Evolutionary conservation across 1,284 basidiomycete genomes (phyloP).

Genomic region (Puccinia coronata): DNA sequence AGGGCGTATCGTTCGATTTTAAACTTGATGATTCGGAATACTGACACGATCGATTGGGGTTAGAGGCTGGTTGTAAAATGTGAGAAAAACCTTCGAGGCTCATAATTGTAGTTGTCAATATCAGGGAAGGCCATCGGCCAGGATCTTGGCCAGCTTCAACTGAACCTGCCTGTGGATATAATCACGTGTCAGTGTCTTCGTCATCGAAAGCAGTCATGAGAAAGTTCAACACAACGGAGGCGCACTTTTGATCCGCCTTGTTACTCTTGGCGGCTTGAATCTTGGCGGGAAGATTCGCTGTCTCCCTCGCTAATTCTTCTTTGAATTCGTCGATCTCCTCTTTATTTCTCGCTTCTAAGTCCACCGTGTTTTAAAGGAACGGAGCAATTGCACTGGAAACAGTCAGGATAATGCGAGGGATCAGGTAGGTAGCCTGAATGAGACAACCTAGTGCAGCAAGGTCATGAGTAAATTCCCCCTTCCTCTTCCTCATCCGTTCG

Average conservation of each 20-base stretch:
- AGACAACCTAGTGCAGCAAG: conserved; percentile 15
- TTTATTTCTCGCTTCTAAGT: conserved; percentile 1
- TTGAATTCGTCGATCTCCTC: conserved; percentile 18
- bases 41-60: not conserved
- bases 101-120: not conserved
- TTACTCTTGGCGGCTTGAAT: conserved; percentile 27
- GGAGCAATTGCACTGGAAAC: too few relatives aligned
- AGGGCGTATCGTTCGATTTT: not conserved
- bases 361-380: too few relatives aligned
- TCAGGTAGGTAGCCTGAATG: not conserved
- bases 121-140: conserved; percentile 19
- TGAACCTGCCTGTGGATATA: conserved; percentile 7
- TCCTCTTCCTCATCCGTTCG: conserved; percentile 20
- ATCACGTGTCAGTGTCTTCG: not conserved
- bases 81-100: not conserved
- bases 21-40: not conserved
- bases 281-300: not conserved
- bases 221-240: not conserved
- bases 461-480: conserved; percentile 13
- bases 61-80: not conserved
- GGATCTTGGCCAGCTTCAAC: conserved; percentile 23
- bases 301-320: not conserved
- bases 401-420: not conserved
- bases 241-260: conserved; percentile 27
- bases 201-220: not conserved